A percentile compares a stretch with the other conserved stretches of the same genome.
Conservation (phyloP, 129 eudicot genomes). For the Calendula officinalis region DNA sequence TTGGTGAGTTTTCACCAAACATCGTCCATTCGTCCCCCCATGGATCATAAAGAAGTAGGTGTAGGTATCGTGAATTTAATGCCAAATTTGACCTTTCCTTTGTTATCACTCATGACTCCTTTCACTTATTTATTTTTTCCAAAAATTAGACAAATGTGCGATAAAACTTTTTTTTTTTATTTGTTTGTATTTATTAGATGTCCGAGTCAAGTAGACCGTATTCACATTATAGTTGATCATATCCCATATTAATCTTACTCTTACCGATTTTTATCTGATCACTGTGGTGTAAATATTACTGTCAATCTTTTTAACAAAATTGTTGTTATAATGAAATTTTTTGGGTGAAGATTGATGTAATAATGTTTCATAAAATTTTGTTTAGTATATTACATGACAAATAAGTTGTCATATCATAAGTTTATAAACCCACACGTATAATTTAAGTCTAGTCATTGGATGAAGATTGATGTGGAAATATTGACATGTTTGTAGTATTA, state of each 20-base stretch:
- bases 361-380: not conserved
- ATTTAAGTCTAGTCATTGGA: conserved; percentile 1
- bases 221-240: not conserved
- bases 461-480: conserved; percentile 22
- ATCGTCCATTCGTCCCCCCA: not conserved
- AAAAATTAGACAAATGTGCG: not conserved
- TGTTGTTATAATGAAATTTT: too few relatives aligned
- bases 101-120: conserved; percentile 2
- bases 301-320: too few relatives aligned
- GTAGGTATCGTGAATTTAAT: conserved; percentile 8
- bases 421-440: not conserved
- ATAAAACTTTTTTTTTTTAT: not conserved
- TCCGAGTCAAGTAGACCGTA: not conserved
- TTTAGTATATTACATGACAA: not conserved
- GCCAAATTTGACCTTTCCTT: conserved; percentile 4
- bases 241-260: not conserved
- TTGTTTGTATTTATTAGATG: not conserved
- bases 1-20: conserved; percentile 36
- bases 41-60: conserved; percentile 13
- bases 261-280: too few relatives aligned
- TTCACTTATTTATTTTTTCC: not conserved
- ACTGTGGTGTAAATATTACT: too few relatives aligned
- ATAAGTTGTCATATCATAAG: conserved; percentile 6
- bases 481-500: not conserved
- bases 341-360: too few relatives aligned